A percentile compares a stretch with the other conserved stretches of the same genome.
phyloP scores from a whole-genome alignment of 192 early-diverging fungal species.

The Backusella mclennaniae region DNA sequence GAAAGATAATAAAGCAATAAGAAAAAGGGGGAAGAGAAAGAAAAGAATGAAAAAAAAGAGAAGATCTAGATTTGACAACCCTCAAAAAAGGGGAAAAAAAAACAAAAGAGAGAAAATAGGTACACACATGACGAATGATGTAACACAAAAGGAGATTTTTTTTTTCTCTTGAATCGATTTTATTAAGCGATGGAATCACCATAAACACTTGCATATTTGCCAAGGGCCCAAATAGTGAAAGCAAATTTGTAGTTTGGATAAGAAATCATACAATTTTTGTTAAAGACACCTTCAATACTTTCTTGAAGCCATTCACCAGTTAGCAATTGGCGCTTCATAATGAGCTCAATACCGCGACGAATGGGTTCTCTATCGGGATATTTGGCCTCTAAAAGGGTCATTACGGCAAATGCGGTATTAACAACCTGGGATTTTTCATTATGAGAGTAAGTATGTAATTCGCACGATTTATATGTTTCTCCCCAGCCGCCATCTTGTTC shows the following conservation, averaged over 20 bases:
- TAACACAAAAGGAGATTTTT: slow-evolving; percentile 3
- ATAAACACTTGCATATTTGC: slow-evolving; percentile 74
- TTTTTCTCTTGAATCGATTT: neutral
- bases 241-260: slow-evolving; percentile 95
- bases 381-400: slow-evolving; percentile 87
- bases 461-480: slow-evolving; percentile 89
- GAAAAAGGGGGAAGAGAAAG: neutral
- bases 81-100: slow-evolving; percentile 1
- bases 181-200: slow-evolving; percentile 40
- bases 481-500: slow-evolving; percentile 96
- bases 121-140: neutral
- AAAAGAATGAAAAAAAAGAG: slow-evolving; percentile 6
- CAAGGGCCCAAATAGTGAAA: slow-evolving; percentile 92
- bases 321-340: slow-evolving; percentile 83
- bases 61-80: neutral
- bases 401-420: slow-evolving; percentile 84
- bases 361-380: slow-evolving; percentile 75
- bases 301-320: slow-evolving; percentile 98
- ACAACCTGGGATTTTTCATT: slow-evolving; percentile 86
- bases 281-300: slow-evolving; percentile 97
- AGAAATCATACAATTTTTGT: slow-evolving; percentile 80
- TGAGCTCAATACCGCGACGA: slow-evolving; percentile 63
- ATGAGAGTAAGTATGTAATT: slow-evolving; percentile 59
- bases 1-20: neutral
- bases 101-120: neutral